Conservation (phyloP, 116 monocot genomes). For the Posidonia oceanica region DNA sequence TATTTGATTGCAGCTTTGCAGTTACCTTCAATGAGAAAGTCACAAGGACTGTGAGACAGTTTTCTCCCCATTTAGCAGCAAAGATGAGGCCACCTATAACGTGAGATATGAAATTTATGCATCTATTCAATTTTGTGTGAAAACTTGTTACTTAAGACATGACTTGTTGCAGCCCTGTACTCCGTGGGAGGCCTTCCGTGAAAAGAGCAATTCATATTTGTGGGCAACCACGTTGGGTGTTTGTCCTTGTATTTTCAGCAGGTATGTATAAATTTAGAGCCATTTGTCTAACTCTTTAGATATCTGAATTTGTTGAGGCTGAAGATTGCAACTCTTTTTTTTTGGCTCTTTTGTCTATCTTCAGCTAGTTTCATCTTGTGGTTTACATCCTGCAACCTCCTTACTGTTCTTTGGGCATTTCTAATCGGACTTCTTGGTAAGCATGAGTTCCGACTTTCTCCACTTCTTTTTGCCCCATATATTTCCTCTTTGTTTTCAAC, state of each 20-base stretch:
- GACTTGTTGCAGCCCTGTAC: conserved; percentile 54
- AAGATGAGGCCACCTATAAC: conserved; percentile 87
- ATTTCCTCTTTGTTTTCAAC: background rate
- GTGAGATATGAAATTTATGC: conserved; percentile 26
- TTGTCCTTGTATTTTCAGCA: conserved; percentile 69
- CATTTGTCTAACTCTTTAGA: background rate
- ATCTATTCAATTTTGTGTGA: background rate
- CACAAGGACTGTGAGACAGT: conserved; percentile 69
- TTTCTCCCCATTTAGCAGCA: conserved; percentile 89
- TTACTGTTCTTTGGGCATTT: conserved; percentile 89
- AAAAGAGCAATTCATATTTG: conserved; percentile 92
- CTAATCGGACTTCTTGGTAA: conserved; percentile 70
- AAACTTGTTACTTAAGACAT: background rate
- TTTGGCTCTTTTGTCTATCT: background rate
- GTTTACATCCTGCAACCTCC: conserved; percentile 70
- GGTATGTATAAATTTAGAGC: conserved; percentile 20
- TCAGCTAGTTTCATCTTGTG: conserved; percentile 82
- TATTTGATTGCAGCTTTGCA: conserved; percentile 62
- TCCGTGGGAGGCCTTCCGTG: conserved; percentile 64
- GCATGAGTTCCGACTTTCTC: background rate
- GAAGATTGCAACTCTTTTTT: background rate
- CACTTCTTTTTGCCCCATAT: background rate
- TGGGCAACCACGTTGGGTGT: conserved; percentile 87
- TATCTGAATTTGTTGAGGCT: background rate
- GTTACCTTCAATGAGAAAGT: conserved; percentile 91